Conservation (phyloP, 1,284 basidiomycete genomes). For the Gymnopus androsaceus region DNA sequence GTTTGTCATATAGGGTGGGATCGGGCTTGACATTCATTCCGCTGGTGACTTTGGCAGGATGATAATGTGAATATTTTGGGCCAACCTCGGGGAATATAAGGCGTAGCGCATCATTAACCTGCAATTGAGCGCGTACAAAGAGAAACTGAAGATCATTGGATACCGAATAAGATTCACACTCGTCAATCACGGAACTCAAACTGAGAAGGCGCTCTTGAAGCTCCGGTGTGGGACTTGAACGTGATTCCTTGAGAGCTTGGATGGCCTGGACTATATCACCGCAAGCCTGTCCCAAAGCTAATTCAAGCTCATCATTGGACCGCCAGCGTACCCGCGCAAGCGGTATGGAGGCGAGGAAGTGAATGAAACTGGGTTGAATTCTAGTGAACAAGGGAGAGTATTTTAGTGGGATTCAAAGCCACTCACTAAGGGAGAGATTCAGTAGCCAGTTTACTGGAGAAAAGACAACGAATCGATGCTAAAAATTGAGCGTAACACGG, state of each 20-base stretch:
- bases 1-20: background rate
- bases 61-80: background rate
- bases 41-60: background rate
- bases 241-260: conserved; percentile 23
- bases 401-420: no score
- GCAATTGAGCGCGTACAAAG: conserved; percentile 19
- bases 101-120: conserved; percentile 19
- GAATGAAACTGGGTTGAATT: conserved; percentile 13
- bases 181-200: conserved; percentile 9
- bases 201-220: conserved; percentile 15
- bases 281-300: conserved; percentile 12
- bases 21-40: conserved; percentile 3
- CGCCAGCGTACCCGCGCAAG: conserved; percentile 14
- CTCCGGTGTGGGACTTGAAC: conserved; percentile 12
- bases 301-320: conserved; percentile 12
- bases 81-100: conserved; percentile 10
- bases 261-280: conserved; percentile 24
- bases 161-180: conserved; percentile 18
- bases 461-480: conserved; percentile 19
- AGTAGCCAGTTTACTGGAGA: conserved; percentile 21
- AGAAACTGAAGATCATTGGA: conserved; percentile 16
- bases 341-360: conserved; percentile 18
- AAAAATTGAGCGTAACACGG: conserved; percentile 15
- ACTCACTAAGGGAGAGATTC: conserved; percentile 24
- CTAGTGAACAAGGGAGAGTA: background rate